Percentiles rank a stretch among this genome's conserved stretches.
Conservation (phyloP, 345 rosid species). For the Salix exigua region DNA sequence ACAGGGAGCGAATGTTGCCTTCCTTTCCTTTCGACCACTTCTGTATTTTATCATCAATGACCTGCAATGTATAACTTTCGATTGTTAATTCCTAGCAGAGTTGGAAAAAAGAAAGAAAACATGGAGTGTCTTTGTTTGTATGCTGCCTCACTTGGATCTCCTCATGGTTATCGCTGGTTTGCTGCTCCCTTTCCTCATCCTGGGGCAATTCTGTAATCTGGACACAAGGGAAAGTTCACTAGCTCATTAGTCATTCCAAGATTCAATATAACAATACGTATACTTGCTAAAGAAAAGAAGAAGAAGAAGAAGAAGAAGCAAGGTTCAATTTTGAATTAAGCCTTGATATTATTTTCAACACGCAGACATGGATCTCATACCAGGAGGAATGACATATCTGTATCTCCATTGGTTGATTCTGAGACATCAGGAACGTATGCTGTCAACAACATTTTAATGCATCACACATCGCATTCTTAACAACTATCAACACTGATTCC, state of each 20-base stretch:
- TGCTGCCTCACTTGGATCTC: slow-evolving; percentile 44
- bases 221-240: neutral
- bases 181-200: slow-evolving; percentile 33
- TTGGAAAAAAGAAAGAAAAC: neutral
- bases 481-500: neutral
- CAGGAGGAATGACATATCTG: slow-evolving; percentile 49
- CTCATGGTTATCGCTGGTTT: slow-evolving; percentile 29
- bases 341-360: too few species aligned
- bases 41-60: slow-evolving; percentile 54
- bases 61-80: slow-evolving; percentile 36
- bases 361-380: slow-evolving; percentile 27
- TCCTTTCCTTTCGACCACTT: slow-evolving; percentile 81
- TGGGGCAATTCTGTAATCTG: slow-evolving; percentile 60
- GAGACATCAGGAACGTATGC: slow-evolving; percentile 31
- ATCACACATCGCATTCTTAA: slow-evolving; percentile 1
- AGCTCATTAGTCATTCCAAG: slow-evolving; percentile 18
- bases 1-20: slow-evolving; percentile 84
- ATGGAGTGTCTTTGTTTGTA: neutral
- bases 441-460: slow-evolving; percentile 26
- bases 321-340: neutral
- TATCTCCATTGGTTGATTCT: slow-evolving; percentile 35
- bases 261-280: neutral
- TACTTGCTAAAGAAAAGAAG: neutral
- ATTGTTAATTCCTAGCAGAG: slow-evolving; percentile 10
- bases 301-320: neutral